These are phyloP conservation scores for Lecanicillium sp. DNA, from an alignment of 2,329 filamentous ascomycete genomes.

Conservation along the genomic window DNA sequence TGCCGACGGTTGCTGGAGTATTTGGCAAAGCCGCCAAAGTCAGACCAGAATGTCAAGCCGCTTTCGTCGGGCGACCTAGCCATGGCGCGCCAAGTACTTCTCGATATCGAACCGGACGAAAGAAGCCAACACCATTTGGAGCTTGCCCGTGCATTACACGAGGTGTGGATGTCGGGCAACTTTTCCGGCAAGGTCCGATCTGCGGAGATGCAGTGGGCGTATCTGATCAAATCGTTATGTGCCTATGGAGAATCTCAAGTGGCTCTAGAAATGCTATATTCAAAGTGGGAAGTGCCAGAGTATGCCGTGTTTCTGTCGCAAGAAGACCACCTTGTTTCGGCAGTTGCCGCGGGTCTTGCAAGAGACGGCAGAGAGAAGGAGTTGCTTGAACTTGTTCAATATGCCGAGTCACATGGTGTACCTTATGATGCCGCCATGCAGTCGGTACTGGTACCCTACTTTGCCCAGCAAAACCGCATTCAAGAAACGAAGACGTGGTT, in stretches of 20 bases:
- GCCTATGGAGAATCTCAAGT: slow-evolving; percentile 46
- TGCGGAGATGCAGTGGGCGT: slow-evolving; percentile 19
- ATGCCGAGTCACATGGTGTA: slow-evolving; percentile 39
- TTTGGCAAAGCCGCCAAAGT: slow-evolving; percentile 27
- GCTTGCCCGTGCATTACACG: slow-evolving; percentile 36
- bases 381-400: slow-evolving; percentile 45
- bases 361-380: slow-evolving; percentile 49
- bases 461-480: slow-evolving; percentile 47
- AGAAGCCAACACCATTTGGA: slow-evolving; percentile 36
- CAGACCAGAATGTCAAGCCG: slow-evolving; percentile 19
- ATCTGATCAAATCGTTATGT: slow-evolving; percentile 34
- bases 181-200: slow-evolving; percentile 13
- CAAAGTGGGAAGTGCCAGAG: slow-evolving; percentile 19
- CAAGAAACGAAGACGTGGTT: slow-evolving; percentile 63
- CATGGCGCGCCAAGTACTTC: slow-evolving; percentile 35
- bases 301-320: slow-evolving; percentile 13
- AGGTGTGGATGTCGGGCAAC: slow-evolving; percentile 14
- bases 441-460: slow-evolving; percentile 52
- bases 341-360: slow-evolving; percentile 47
- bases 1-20: slow-evolving; percentile 51
- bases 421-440: slow-evolving; percentile 38
- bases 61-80: slow-evolving; percentile 33
- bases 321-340: slow-evolving; percentile 17
- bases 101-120: slow-evolving; percentile 32
- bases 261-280: slow-evolving; percentile 35